Evolutionary conservation across 2,329 filamentous ascomycete species (phyloP).

Genomic region (Exophiala sp.): DNA sequence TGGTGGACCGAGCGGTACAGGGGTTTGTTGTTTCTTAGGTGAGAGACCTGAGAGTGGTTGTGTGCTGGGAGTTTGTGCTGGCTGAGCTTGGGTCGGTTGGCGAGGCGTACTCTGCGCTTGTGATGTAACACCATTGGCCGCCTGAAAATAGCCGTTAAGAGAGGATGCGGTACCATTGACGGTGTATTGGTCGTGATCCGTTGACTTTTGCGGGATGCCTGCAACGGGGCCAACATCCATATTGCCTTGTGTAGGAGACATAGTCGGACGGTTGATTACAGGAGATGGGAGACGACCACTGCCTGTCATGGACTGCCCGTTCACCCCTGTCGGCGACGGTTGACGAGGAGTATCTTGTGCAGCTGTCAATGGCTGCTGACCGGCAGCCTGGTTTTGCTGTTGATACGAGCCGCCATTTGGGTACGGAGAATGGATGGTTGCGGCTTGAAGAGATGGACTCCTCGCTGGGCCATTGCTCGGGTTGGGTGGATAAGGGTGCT

Average conservation of each 20-base stretch:
- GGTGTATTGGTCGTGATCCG: constrained; percentile 11
- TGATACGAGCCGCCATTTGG: constrained; percentile 24
- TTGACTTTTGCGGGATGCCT: constrained; percentile 37
- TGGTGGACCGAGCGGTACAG: constrained; percentile 32
- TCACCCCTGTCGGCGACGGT: constrained; percentile 37
- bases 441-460: constrained; percentile 26
- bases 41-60: constrained; percentile 42
- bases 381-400: constrained; percentile 29
- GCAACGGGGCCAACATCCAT: constrained; percentile 44
- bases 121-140: constrained; percentile 36
- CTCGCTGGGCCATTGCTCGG: constrained; percentile 29
- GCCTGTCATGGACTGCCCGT: constrained; percentile 28
- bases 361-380: constrained; percentile 32
- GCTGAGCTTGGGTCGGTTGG: neutral
- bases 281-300: constrained; percentile 33
- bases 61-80: constrained; percentile 24
- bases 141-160: constrained; percentile 29
- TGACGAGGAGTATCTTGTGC: constrained; percentile 33
- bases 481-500: constrained; percentile 34
- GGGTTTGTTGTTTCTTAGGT: constrained; percentile 38
- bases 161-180: constrained; percentile 20
- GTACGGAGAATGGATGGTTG: constrained; percentile 21
- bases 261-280: constrained; percentile 42
- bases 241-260: constrained; percentile 47
- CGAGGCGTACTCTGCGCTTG: constrained; percentile 30